phyloP scores from a whole-genome alignment of 371 early-diverging fungal species.

The Lichtheimia ornata region DNA sequence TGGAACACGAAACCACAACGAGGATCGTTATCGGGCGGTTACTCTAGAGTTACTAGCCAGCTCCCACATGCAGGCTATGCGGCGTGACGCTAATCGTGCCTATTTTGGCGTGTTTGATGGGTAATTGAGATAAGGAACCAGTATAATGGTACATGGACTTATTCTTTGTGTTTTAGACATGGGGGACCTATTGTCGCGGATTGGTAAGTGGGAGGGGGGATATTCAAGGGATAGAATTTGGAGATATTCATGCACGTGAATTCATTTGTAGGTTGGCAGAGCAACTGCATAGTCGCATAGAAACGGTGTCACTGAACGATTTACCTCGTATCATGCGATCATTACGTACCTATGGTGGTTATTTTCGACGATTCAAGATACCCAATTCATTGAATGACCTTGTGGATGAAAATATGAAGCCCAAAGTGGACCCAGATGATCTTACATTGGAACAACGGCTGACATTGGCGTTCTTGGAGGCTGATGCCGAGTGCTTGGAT shows the following conservation, averaged over 20 bases:
- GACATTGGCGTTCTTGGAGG: constrained; percentile 53
- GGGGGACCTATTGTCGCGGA: constrained; percentile 48
- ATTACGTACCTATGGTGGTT: constrained; percentile 45
- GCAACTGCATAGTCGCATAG: constrained; percentile 46
- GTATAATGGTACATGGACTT: not conserved
- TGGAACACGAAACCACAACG: constrained; percentile 50
- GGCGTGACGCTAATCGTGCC: constrained; percentile 36
- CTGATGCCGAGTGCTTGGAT: constrained; percentile 44
- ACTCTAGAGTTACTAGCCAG: constrained; percentile 35
- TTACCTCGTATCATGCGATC: constrained; percentile 32
- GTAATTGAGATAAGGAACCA: constrained; percentile 22
- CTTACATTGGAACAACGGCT: constrained; percentile 63
- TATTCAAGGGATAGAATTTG: not conserved
- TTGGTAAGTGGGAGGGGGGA: constrained; percentile 27
- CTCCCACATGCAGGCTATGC: constrained; percentile 17
- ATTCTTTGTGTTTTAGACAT: constrained; percentile 28
- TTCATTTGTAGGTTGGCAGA: constrained; percentile 34
- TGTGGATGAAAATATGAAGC: constrained; percentile 27
- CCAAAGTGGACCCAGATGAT: constrained; percentile 14
- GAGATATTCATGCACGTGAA: not conserved
- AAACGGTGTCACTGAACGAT: constrained; percentile 34
- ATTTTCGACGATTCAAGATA: constrained; percentile 42
- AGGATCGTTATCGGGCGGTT: constrained; percentile 42
- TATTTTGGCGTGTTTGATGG: constrained; percentile 62
- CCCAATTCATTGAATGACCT: constrained; percentile 25